phyloP scores from a whole-genome alignment of 768 basidiomycete species.

The Boletus eberwhitei region DNA sequence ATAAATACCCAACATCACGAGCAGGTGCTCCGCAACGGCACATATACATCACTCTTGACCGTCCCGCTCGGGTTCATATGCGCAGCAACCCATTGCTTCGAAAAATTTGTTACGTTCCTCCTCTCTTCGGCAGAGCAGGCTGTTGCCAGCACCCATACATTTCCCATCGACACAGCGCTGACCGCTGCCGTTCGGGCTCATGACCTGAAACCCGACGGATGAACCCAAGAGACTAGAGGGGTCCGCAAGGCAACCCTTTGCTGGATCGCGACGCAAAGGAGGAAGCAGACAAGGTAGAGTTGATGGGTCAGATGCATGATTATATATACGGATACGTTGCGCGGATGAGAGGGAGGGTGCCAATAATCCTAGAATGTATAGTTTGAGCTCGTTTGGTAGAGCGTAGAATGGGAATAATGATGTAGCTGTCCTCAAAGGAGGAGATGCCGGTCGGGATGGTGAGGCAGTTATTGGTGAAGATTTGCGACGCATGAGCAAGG shows the following conservation, averaged over 20 bases:
- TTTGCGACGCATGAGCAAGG: slow-evolving; percentile 39
- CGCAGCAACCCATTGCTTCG: slow-evolving; percentile 41
- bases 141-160: slow-evolving; percentile 39
- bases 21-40: neutral
- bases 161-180: slow-evolving; percentile 35
- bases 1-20: neutral
- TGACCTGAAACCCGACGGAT: slow-evolving; percentile 8
- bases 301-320: slow-evolving; percentile 45
- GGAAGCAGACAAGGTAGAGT: slow-evolving; percentile 49
- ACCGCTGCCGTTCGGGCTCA: slow-evolving; percentile 9
- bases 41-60: neutral
- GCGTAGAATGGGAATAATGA: slow-evolving; percentile 35
- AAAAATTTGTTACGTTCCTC: slow-evolving; percentile 45
- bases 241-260: slow-evolving; percentile 20
- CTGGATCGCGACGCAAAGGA: slow-evolving; percentile 22
- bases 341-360: slow-evolving; percentile 54
- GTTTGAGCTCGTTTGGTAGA: slow-evolving; percentile 57
- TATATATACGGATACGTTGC: slow-evolving; percentile 54
- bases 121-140: slow-evolving; percentile 39
- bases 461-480: slow-evolving; percentile 11
- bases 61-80: slow-evolving; percentile 38
- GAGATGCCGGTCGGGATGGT: slow-evolving; percentile 15
- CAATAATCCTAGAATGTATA: slow-evolving; percentile 52
- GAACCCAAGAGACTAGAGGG: slow-evolving; percentile 17
- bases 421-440: slow-evolving; percentile 12